A percentile compares a stretch with the other conserved stretches of the same genome.
These are phyloP conservation scores for Cenchrus purpureus DNA, from an alignment of 176 grass and related monocot genomes.

Conservation along the genomic window DNA sequence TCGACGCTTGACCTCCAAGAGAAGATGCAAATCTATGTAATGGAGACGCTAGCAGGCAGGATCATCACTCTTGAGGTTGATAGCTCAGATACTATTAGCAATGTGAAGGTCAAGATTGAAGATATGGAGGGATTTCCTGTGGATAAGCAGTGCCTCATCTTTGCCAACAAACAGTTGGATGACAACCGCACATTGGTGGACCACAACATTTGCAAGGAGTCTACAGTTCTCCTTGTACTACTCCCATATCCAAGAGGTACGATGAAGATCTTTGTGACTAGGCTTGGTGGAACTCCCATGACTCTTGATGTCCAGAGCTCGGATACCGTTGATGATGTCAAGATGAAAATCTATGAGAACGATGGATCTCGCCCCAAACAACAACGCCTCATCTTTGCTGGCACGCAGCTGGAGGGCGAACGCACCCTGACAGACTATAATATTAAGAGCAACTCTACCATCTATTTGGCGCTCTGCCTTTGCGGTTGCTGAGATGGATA, in stretches of 20 bases:
- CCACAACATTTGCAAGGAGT: too few relatives aligned
- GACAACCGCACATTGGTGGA: not conserved
- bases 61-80: not conserved
- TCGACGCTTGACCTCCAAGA: too few relatives aligned
- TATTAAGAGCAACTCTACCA: not conserved
- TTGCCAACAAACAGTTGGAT: too few relatives aligned
- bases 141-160: not conserved
- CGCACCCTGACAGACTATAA: not conserved
- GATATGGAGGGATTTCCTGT: not conserved
- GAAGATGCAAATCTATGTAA: too few relatives aligned
- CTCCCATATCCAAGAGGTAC: too few relatives aligned
- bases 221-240: too few relatives aligned
- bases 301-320: not conserved
- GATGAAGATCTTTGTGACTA: too few relatives aligned
- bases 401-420: not conserved
- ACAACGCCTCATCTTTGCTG: not conserved
- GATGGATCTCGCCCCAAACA: not conserved
- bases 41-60: too few relatives aligned
- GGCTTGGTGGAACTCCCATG: not conserved
- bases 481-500: constrained; percentile 21
- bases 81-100: not conserved
- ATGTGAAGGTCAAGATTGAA: not conserved
- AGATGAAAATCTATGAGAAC: not conserved
- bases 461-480: not conserved
- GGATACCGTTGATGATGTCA: not conserved